Evolutionary conservation across 768 basidiomycete species (phyloP), one percentile per base, ranked within the genome.

Genomic region (Boletus bicolor): DNA sequence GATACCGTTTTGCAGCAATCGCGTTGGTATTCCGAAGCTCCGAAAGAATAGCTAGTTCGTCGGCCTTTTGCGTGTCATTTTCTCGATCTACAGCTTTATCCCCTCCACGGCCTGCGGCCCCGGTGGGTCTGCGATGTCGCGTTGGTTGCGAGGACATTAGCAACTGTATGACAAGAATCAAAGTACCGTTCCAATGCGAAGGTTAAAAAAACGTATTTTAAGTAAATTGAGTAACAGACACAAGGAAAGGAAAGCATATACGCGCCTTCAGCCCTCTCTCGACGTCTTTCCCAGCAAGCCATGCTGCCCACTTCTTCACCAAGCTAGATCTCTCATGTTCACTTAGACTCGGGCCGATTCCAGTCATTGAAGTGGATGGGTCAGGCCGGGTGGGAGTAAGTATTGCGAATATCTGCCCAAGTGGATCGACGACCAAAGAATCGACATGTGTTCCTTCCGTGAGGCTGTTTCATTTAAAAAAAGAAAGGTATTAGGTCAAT

Each of bases 241-340:
- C 24, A 6, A 6, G 8, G n/a, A 45, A 43, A 10, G 7, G 39
- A 24, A 44, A 36, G 15, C 17, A 38, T 45, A 42, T 44, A 62
- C 67, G 45, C 57, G 90, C 92, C 75, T 84, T 83, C 26, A 97
- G 69, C 5, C 86, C 92, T 43, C 79, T 81, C 26, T 87, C 84
- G 0, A 83, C 75, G 69, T 91, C 84, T 37, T 79, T 79, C 60
- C 79, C 82, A 3, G 85, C 79, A 21, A 97, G 72, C 93, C 94
- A 96, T 8, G 91, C 72, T 3, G 82, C 87, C 85, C 93, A 94
- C 49, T 81, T 78, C 57, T 87, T 84, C 5, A 84, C 81, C 50
- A 93, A 64, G 3, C 73, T 64, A 26, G 82, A 63, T 91, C 85
- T 55, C 77, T 81, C 60, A 2, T 43, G 51, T 57, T 72, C 59